These are phyloP conservation scores for Fusarium compactum DNA, from an alignment of 2,329 filamentous ascomycete species.

Conservation along the genomic window DNA sequence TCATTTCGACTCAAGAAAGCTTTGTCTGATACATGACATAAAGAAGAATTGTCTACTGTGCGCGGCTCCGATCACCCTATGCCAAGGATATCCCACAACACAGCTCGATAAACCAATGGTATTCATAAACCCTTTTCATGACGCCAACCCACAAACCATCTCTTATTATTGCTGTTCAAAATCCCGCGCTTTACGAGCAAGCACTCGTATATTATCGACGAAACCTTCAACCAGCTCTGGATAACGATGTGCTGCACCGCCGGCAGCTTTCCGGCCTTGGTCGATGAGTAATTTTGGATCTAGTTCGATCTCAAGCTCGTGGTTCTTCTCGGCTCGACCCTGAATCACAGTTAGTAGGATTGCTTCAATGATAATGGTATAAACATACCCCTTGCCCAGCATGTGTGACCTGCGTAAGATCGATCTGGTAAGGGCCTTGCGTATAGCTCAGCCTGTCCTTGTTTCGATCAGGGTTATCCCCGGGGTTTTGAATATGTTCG, in stretches of 20 bases:
- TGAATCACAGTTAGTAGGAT: constrained; percentile 42
- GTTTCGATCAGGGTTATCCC: constrained; percentile 70
- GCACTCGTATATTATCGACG: constrained; percentile 76
- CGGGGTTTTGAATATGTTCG: constrained; percentile 55
- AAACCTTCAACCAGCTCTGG: constrained; percentile 77
- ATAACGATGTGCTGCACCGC: constrained; percentile 69
- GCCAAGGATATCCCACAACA: neutral
- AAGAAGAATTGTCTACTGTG: neutral
- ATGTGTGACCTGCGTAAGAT: constrained; percentile 88
- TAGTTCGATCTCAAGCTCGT: constrained; percentile 85
- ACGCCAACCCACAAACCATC: neutral
- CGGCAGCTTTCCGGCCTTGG: constrained; percentile 70
- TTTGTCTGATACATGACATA: neutral
- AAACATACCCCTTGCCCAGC: constrained; percentile 55
- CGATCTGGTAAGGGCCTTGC: constrained; percentile 88
- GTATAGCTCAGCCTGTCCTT: constrained; percentile 95
- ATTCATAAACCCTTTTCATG: constrained; percentile 2
- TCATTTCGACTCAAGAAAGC: neutral
- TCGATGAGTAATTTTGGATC: constrained; percentile 72
- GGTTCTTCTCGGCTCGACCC: constrained; percentile 70
- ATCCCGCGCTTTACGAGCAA: constrained; percentile 61
- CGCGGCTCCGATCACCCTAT: neutral
- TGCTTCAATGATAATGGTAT: neutral
- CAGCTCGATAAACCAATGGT: neutral
- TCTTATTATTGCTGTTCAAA: constrained; percentile 31